phyloP scores from a whole-genome alignment of 2,329 filamentous ascomycete species.

The Ascochyta koolunga region DNA sequence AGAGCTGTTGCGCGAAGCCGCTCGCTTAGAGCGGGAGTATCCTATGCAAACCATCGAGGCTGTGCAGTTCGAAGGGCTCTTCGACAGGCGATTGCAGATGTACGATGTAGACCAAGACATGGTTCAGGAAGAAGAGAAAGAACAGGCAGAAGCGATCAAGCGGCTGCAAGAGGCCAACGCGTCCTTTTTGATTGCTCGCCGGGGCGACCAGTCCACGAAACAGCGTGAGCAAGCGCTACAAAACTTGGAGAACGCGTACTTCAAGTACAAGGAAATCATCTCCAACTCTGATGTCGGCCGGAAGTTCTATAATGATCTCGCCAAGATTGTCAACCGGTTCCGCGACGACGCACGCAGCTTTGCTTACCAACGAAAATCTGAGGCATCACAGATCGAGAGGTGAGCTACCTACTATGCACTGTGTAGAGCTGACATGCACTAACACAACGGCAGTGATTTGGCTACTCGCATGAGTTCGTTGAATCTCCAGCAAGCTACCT shows the following conservation, averaged over 20 bases:
- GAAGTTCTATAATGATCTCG: slow-evolving; percentile 97
- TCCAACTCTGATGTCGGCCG: slow-evolving; percentile 88
- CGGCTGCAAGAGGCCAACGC: slow-evolving; percentile 77
- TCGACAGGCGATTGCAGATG: slow-evolving; percentile 78
- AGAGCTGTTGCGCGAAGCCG: slow-evolving; percentile 81
- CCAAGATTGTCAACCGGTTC: slow-evolving; percentile 83
- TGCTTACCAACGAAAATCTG: slow-evolving; percentile 78
- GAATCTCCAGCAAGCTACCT: slow-evolving; percentile 56
- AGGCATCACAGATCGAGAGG: slow-evolving; percentile 80
- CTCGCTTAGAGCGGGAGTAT: slow-evolving; percentile 82
- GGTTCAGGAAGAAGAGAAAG: slow-evolving; percentile 71
- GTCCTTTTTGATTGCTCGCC: slow-evolving; percentile 75
- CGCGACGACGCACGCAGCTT: slow-evolving; percentile 80
- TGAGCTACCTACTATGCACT: slow-evolving; percentile 50
- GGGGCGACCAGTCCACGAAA: slow-evolving; percentile 68
- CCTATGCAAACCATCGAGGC: slow-evolving; percentile 84
- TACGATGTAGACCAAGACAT: slow-evolving; percentile 81
- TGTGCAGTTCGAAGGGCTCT: slow-evolving; percentile 90
- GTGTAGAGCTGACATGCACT: slow-evolving; percentile 5
- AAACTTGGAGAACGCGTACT: slow-evolving; percentile 85
- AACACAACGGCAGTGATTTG: slow-evolving; percentile 55
- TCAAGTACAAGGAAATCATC: slow-evolving; percentile 95
- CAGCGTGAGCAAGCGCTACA: slow-evolving; percentile 89
- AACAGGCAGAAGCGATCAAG: slow-evolving; percentile 74
- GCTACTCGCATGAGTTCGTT: slow-evolving; percentile 65